Evolutionary conservation across 1,284 basidiomycete species (phyloP), one percentile per base, ranked within the genome.

Genomic region (Stereum hirsutum): DNA sequence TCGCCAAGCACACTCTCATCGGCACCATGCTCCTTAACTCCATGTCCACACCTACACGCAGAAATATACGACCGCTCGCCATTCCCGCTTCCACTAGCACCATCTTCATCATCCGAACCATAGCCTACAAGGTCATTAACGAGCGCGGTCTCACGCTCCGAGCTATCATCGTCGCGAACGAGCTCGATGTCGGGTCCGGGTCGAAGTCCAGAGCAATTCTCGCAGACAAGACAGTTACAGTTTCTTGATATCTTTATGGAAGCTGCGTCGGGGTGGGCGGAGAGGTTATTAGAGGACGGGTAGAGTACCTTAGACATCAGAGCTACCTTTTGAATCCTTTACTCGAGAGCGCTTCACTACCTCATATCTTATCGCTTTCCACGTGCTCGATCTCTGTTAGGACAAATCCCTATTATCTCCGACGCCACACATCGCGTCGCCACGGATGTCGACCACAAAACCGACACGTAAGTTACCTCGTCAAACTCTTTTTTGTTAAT

Each of bases 11-110:
- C 62, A 15, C 62, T 59, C 46, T 75, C 72, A 59, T 87, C 74
- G 21, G 86, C 82, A 19, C 82, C 80, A 53, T 90, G 87, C 32
- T 77, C 72, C 32, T 62, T 63, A 46, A 81, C 74, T 25, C 67
- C 69, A 62, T 93, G 91, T 0, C 85, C 81, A 60, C 92, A 96
- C 12, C 61, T 69, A 58, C 90, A 94, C 0, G 57, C 59, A 31
- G 73, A 70, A 49, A 90, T 72, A 61, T 87, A 89, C n/a, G n/a
- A n/a, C n/a, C n/a, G n/a, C n/a, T n/a, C n/a, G n/a, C n/a, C n/a
- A n/a, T n/a, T n/a, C 35, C 65, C 59, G 17, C 68, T 50, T 5
- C 48, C 44, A 14, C 51, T 25, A 19, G 24, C 37, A 36, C n/a
- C 50, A 37, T 63, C 68, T 31, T 78, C 75, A 47, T 81, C 76